Percentiles rank a stretch among this genome's conserved stretches.
These are phyloP conservation scores for Cystoisospora suis DNA, from an alignment of 169 alveolate genomes.

Conservation along the genomic window DNA sequence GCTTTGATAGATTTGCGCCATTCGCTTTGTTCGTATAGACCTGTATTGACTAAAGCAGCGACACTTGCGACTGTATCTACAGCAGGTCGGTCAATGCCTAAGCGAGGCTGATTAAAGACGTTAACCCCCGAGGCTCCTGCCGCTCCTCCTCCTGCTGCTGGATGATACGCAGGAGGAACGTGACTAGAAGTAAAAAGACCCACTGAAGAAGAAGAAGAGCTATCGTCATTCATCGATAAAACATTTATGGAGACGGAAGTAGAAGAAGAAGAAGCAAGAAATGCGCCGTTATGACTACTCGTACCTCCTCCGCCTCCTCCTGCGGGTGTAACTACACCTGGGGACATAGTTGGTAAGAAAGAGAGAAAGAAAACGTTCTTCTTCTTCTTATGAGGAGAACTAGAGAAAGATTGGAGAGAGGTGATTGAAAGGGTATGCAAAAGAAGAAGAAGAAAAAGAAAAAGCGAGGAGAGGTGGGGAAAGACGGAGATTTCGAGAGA, in stretches of 20 bases:
- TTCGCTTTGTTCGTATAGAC: background rate
- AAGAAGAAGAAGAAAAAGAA: too few relatives aligned
- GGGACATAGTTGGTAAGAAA: background rate
- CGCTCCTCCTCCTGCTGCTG: background rate
- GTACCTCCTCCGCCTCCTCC: background rate
- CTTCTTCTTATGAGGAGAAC: too few relatives aligned
- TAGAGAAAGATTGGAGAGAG: too few relatives aligned
- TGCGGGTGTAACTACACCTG: background rate
- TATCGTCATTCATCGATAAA: too few relatives aligned
- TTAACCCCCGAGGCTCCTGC: background rate
- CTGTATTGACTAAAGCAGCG: background rate
- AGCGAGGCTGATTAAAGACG: background rate
- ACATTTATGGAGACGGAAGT: background rate
- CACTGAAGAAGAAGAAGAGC: background rate
- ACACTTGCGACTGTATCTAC: conserved; percentile 8
- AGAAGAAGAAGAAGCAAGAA: background rate
- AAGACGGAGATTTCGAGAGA: too few relatives aligned
- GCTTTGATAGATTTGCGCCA: background rate
- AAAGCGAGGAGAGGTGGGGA: too few relatives aligned
- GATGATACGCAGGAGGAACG: background rate
- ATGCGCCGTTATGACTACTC: background rate
- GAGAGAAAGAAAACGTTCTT: too few relatives aligned
- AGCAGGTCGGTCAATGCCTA: conserved; percentile 32
- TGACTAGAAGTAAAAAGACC: background rate
- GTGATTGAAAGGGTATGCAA: too few relatives aligned